Conservation (phyloP, 1,284 basidiomycete species). For the Phenoliferia sp. region DNA sequence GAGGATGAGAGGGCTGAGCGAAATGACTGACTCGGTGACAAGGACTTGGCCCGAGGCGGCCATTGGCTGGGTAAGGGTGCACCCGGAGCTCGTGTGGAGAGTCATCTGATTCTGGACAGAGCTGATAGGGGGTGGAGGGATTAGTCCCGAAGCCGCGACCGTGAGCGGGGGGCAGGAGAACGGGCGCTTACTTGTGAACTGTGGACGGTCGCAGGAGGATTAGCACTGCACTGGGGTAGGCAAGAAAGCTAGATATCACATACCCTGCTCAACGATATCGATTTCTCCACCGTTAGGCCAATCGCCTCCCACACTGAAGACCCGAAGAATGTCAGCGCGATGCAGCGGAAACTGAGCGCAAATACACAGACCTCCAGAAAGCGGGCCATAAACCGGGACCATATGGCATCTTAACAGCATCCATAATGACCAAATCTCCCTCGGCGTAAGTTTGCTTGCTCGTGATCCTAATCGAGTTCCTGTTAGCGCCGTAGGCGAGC, state of each 20-base stretch:
- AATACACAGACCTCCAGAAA: constrained; percentile 1
- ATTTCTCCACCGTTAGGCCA: constrained; percentile 64
- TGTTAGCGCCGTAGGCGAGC: constrained; percentile 56
- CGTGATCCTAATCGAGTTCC: constrained; percentile 69
- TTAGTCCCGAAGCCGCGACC: too few relatives aligned
- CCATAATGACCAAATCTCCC: constrained; percentile 68
- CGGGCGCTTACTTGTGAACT: constrained; percentile 33
- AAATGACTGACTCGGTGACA: constrained; percentile 7
- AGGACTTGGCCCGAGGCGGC: constrained; percentile 40
- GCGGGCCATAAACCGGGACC: background rate
- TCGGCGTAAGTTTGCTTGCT: constrained; percentile 60
- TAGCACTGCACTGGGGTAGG: background rate
- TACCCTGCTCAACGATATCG: constrained; percentile 60
- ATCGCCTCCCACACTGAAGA: constrained; percentile 54
- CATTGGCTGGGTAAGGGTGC: constrained; percentile 50
- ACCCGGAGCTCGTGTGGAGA: constrained; percentile 61
- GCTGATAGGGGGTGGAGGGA: constrained; percentile 11
- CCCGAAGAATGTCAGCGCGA: constrained; percentile 36
- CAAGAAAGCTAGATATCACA: background rate
- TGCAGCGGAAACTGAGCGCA: background rate
- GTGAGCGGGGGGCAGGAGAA: too few relatives aligned
- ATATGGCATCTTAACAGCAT: constrained; percentile 67
- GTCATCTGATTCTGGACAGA: constrained; percentile 59
- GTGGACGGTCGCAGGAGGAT: constrained; percentile 41
- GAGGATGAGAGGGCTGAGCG: background rate